Evolutionary conservation across 306 rosid genomes (phyloP).

Genomic region (Vigna trinervia): DNA sequence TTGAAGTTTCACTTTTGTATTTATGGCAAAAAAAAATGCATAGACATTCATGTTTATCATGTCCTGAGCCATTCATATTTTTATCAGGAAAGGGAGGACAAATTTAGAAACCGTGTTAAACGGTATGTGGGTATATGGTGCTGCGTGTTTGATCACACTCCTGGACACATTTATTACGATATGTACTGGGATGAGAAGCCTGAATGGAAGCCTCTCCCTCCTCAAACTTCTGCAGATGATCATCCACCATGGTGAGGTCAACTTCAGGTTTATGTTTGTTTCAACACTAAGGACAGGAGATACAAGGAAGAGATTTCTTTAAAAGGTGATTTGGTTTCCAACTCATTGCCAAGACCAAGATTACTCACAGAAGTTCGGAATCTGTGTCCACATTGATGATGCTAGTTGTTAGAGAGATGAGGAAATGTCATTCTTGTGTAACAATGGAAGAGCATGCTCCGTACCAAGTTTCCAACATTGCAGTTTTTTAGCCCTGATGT

Average conservation of each 20-base stretch:
- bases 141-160: conserved; percentile 73
- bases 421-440: conserved; percentile 31
- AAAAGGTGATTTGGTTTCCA: conserved; percentile 37
- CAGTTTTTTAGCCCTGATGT: background rate
- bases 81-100: conserved; percentile 72
- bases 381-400: conserved; percentile 35
- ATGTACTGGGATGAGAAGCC: conserved; percentile 99
- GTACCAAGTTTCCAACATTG: conserved; percentile 25
- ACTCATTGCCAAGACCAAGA: conserved; percentile 25
- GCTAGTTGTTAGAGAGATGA: conserved; percentile 35
- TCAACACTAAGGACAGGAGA: background rate
- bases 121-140: conserved; percentile 94
- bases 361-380: conserved; percentile 37
- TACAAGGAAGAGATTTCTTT: conserved; percentile 6
- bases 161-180: conserved; percentile 93
- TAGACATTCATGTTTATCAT: conserved; percentile 5
- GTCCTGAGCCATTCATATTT: conserved; percentile 31
- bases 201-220: conserved; percentile 87
- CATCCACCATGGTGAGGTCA: conserved; percentile 78
- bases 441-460: conserved; percentile 24
- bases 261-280: conserved; percentile 31
- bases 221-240: conserved; percentile 81
- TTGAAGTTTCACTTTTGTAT: conserved; percentile 1
- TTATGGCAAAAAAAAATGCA: conserved; percentile 16
- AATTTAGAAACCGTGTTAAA: conserved; percentile 78